A percentile compares a stretch with the other conserved stretches of the same genome.
Evolutionary conservation across 352 stramenopile species (phyloP).

Genomic region (Phytophthora ohioensis): DNA sequence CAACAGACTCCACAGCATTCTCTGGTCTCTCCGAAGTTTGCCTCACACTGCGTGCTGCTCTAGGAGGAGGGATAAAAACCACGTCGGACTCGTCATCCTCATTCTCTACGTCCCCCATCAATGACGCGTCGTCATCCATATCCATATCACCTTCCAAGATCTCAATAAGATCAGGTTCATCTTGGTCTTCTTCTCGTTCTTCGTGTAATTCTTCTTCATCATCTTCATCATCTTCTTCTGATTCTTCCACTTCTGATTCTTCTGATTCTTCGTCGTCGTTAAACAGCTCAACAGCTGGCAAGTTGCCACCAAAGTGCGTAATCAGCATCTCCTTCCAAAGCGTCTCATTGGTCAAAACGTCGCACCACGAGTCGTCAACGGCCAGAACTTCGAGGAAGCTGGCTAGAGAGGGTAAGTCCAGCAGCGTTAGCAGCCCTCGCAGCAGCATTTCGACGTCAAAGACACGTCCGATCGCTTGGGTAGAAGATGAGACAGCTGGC

Average conservation of each 20-base stretch:
- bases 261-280: constrained; percentile 30
- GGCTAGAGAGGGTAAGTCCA: constrained; percentile 38
- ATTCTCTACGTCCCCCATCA: constrained; percentile 32
- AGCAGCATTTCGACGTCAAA: constrained; percentile 48
- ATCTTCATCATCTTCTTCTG: constrained; percentile 20
- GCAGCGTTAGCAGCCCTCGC: constrained; percentile 31
- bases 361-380: constrained; percentile 30
- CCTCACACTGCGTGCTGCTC: background rate
- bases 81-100: constrained; percentile 14
- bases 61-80: background rate
- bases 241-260: constrained; percentile 30
- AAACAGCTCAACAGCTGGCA: constrained; percentile 33
- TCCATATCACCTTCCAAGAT: constrained; percentile 35
- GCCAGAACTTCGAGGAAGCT: constrained; percentile 48
- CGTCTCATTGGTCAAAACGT: constrained; percentile 26
- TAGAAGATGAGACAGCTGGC: background rate
- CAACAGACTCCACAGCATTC: constrained; percentile 1
- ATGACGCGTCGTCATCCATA: constrained; percentile 22
- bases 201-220: constrained; percentile 21
- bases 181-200: constrained; percentile 32
- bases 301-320: constrained; percentile 34
- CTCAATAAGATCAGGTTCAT: constrained; percentile 24
- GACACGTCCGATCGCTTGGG: constrained; percentile 17
- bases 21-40: background rate
- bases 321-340: constrained; percentile 40